A percentile compares a stretch with the other conserved stretches of the same genome.
Evolutionary conservation across 2,329 filamentous ascomycete species (phyloP).

Genomic region (Reticulascus tulasneorum): DNA sequence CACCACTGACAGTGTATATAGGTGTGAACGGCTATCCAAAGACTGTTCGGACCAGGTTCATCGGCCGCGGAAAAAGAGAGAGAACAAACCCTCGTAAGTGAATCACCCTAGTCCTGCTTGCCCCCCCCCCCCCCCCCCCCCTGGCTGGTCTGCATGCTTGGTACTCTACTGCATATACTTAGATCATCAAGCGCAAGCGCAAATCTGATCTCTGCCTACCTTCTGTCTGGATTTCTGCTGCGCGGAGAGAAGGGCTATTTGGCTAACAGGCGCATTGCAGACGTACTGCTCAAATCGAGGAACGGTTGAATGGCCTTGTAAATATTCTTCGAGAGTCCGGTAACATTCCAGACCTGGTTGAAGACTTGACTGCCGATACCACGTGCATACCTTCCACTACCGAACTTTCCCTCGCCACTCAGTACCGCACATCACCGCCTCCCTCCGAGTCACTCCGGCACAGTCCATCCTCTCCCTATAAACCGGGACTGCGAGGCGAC

Average conservation of each 20-base stretch:
- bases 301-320: conserved; percentile 45
- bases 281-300: conserved; percentile 45
- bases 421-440: neutral
- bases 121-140: no score
- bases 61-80: conserved; percentile 47
- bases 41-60: conserved; percentile 44
- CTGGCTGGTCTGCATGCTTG: no score
- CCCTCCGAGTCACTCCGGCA: neutral
- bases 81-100: conserved; percentile 46
- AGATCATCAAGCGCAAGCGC: no score
- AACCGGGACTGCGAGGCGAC: conserved; percentile 13
- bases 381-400: no score
- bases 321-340: conserved; percentile 41
- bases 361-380: no score
- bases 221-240: no score
- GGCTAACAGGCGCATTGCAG: conserved; percentile 24
- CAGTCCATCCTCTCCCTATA: conserved; percentile 3
- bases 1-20: no score
- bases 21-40: conserved; percentile 45
- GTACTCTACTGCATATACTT: no score
- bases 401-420: no score
- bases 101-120: no score
- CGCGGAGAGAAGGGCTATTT: no score
- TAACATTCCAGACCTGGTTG: conserved; percentile 24
- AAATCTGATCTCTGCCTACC: no score